Conservation (phyloP, 2,329 filamentous ascomycete species). For the Dactylonectria estremocensis region DNA sequence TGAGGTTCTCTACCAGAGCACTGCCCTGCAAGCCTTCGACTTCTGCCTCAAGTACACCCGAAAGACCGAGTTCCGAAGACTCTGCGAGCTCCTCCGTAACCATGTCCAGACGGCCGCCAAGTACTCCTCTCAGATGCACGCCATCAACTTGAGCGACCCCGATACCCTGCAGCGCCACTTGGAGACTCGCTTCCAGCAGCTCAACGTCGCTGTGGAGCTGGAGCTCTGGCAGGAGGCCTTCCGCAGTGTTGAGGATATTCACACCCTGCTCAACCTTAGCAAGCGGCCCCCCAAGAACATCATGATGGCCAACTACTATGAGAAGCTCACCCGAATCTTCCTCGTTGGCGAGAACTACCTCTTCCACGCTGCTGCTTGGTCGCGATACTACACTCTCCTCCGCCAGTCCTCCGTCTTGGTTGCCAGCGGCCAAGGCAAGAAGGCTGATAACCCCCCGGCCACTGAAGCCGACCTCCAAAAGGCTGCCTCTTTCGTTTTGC, state of each 20-base stretch:
- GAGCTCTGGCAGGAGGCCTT: slow-evolving; percentile 99
- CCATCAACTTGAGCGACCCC: slow-evolving; percentile 97
- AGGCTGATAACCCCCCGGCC: slow-evolving; percentile 93
- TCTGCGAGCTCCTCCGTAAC: slow-evolving; percentile 98
- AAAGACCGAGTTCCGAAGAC: slow-evolving; percentile 98
- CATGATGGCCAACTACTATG: slow-evolving; percentile 99
- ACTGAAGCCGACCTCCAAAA: slow-evolving; percentile 93
- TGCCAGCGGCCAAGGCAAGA: slow-evolving; percentile 87
- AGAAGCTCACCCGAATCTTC: slow-evolving; percentile 99
- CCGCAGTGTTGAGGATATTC: slow-evolving; percentile 98
- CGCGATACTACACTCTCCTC: slow-evolving; percentile 95
- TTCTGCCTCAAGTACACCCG: slow-evolving; percentile 98
- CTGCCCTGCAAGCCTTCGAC: slow-evolving; percentile 97
- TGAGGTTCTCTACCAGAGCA: slow-evolving; percentile 98
- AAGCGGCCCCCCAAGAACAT: slow-evolving; percentile 98
- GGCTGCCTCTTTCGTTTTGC: slow-evolving; percentile 93
- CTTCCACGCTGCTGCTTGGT: slow-evolving; percentile 98
- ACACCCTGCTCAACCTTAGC: slow-evolving; percentile 96
- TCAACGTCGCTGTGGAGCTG: slow-evolving; percentile 97
- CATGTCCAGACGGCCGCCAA: slow-evolving; percentile 99
- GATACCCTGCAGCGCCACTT: slow-evolving; percentile 98
- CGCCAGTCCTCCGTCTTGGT: slow-evolving; percentile 90
- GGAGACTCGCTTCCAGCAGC: slow-evolving; percentile 97
- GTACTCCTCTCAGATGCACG: slow-evolving; percentile 99
- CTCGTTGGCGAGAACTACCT: slow-evolving; percentile 99